phyloP scores from a whole-genome alignment of 176 grass and related monocot genomes.

The Melocanna baccifera region DNA sequence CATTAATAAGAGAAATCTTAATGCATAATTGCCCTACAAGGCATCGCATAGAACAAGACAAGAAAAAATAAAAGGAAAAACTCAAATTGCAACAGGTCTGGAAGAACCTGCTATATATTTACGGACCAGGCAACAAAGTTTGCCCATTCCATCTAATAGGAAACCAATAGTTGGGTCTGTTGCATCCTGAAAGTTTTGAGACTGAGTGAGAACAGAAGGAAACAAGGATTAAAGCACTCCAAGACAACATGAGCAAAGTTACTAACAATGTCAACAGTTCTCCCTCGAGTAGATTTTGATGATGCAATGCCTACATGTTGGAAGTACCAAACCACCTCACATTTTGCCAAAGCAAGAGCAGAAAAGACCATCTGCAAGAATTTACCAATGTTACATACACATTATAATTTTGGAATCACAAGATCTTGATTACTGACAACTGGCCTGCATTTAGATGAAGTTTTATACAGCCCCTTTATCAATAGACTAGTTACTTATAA shows the following conservation, averaged over 20 bases:
- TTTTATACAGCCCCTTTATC: background rate
- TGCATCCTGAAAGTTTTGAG: slow-evolving; percentile 68
- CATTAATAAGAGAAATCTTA: slow-evolving; percentile 1
- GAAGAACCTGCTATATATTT: slow-evolving; percentile 92
- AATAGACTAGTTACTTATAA: slow-evolving; percentile 15
- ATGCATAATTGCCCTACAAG: background rate
- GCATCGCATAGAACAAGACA: slow-evolving; percentile 1
- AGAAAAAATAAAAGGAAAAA: background rate
- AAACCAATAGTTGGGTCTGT: slow-evolving; percentile 95
- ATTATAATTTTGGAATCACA: slow-evolving; percentile 5
- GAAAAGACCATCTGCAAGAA: slow-evolving; percentile 95
- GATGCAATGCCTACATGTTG: slow-evolving; percentile 85
- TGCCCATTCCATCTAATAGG: slow-evolving; percentile 91
- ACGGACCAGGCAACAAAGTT: slow-evolving; percentile 86
- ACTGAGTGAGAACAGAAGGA: slow-evolving; percentile 25
- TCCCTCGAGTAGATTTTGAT: slow-evolving; percentile 71
- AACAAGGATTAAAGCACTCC: background rate
- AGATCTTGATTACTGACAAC: background rate
- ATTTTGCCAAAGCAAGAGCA: slow-evolving; percentile 91
- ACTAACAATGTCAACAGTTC: slow-evolving; percentile 94
- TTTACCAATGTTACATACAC: background rate
- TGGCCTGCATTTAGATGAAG: slow-evolving; percentile 1
- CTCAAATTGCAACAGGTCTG: slow-evolving; percentile 11
- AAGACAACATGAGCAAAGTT: slow-evolving; percentile 15
- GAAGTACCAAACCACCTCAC: slow-evolving; percentile 97